phyloP scores from a whole-genome alignment of 306 rosid genomes.

The Gynostemma pentaphyllum region DNA sequence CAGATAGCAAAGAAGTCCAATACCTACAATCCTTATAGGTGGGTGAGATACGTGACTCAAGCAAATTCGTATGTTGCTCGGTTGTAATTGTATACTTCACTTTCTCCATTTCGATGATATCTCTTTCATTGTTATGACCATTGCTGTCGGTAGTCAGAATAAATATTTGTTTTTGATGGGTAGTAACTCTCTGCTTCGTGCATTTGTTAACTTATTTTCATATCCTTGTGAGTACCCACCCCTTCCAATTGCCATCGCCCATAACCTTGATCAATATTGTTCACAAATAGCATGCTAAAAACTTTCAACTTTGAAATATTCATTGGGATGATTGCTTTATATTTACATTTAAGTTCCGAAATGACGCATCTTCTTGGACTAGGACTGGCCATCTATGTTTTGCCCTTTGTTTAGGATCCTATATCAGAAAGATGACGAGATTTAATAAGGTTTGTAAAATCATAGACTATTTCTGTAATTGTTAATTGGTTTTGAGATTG shows the following conservation, averaged over 20 bases:
- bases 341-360: no score
- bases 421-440: no score
- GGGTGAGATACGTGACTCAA: conserved; percentile 89
- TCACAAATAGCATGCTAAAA: background rate
- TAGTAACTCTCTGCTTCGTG: background rate
- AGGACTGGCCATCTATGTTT: no score
- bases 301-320: background rate
- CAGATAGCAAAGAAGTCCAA: conserved; percentile 73
- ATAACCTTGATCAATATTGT: background rate
- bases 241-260: background rate
- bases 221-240: background rate
- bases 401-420: no score
- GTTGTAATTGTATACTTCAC: conserved; percentile 25
- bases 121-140: background rate
- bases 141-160: background rate
- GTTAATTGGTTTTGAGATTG: no score
- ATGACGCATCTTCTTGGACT: no score
- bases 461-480: no score
- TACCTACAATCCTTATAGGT: conserved; percentile 59
- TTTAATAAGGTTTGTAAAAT: no score
- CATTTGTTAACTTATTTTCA: background rate
- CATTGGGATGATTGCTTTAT: no score
- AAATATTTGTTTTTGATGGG: background rate
- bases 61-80: conserved; percentile 87
- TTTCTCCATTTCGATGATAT: background rate